phyloP scores from a whole-genome alignment of 83 land plant genomes.

The Larix sibirica region DNA sequence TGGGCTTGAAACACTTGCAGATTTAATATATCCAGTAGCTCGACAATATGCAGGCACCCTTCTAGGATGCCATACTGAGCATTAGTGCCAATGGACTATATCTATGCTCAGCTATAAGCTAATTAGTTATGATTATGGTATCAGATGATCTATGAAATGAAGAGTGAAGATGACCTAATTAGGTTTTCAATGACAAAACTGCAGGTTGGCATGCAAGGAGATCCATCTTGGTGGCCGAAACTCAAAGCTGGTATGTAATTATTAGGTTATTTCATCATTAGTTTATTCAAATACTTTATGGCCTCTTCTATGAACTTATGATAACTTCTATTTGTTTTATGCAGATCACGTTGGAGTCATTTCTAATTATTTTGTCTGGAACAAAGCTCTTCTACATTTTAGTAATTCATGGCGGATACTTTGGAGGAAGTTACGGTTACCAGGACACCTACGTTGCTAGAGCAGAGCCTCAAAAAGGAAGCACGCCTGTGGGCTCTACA shows the following conservation, averaged over 20 bases:
- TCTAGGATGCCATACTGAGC: no score
- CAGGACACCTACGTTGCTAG: slow-evolving; percentile 1
- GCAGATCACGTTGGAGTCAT: slow-evolving; percentile 13
- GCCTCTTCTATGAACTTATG: not conserved
- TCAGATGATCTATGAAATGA: not conserved
- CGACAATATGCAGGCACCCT: no score
- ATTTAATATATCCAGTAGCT: no score
- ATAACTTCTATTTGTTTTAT: not conserved
- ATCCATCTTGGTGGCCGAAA: not conserved
- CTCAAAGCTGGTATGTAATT: not conserved
- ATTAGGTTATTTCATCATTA: not conserved
- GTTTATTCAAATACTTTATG: not conserved
- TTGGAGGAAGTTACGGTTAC: slow-evolving; percentile 4
- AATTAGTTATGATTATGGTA: not conserved
- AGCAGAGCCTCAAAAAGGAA: slow-evolving; percentile 13
- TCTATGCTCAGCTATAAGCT: no score
- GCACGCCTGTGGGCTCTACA: not conserved
- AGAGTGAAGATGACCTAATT: not conserved
- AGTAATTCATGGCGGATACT: slow-evolving; percentile 6
- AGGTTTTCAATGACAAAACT: not conserved
- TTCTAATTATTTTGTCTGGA: not conserved
- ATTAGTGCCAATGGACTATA: no score
- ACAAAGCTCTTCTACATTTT: slow-evolving; percentile 6
- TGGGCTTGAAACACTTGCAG: no score
- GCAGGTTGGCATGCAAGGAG: slow-evolving; percentile 30